Conservation (phyloP, 192 early-diverging fungal species). For the Umbelopsis sp. region DNA sequence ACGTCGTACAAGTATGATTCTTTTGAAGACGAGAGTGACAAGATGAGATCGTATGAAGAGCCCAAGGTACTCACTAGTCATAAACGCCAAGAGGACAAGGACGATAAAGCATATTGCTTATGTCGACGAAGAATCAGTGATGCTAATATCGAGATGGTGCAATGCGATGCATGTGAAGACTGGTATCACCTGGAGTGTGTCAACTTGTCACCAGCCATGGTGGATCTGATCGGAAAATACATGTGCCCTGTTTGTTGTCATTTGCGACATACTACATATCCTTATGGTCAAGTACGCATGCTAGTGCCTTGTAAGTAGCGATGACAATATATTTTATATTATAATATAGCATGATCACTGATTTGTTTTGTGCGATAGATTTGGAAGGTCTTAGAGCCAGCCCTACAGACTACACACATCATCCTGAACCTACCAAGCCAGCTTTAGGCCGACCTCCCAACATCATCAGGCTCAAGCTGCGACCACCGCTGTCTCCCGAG, state of each 20-base stretch:
- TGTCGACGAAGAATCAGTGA: constrained; percentile 37
- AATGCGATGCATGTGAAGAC: constrained; percentile 66
- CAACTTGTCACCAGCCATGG: constrained; percentile 43
- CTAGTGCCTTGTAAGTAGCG: neutral
- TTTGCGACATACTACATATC: neutral
- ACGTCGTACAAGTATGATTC: neutral
- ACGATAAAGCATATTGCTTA: constrained; percentile 43
- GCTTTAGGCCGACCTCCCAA: constrained; percentile 10
- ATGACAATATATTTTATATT: neutral
- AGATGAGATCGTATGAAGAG: neutral
- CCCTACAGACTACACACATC: neutral
- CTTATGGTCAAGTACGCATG: constrained; percentile 14
- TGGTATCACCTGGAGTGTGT: constrained; percentile 72
- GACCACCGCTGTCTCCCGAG: constrained; percentile 10
- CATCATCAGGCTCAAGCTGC: constrained; percentile 1
- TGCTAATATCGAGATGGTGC: constrained; percentile 47
- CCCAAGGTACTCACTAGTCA: neutral
- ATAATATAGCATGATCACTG: neutral
- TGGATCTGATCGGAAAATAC: constrained; percentile 48
- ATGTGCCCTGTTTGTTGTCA: constrained; percentile 58
- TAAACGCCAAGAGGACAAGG: neutral
- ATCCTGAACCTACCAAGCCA: neutral
- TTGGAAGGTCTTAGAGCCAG: neutral
- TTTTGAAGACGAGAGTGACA: neutral
- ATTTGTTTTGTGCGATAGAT: neutral